Evolutionary conservation across 2,329 filamentous ascomycete genomes (phyloP).

Genomic region (Ophiostoma montium): DNA sequence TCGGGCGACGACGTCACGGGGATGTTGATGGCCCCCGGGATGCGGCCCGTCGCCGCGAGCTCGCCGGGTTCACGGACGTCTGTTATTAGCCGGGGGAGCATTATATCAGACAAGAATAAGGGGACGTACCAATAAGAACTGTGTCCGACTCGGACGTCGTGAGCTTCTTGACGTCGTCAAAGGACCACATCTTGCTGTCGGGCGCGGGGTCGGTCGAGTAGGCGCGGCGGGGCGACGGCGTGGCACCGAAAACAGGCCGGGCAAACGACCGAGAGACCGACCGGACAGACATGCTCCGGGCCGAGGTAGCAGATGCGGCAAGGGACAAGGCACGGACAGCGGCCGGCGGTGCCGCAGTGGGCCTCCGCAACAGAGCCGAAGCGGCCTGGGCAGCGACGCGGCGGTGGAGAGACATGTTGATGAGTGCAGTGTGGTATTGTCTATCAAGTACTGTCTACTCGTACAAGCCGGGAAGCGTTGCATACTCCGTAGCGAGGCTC

Average conservation of each 20-base stretch:
- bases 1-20: conserved; percentile 67
- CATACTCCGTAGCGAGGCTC: no score
- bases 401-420: not conserved
- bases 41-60: conserved; percentile 48
- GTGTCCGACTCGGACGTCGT: conserved; percentile 20
- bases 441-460: not conserved
- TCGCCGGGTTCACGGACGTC: conserved; percentile 64
- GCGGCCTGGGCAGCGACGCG: conserved; percentile 1
- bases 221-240: conserved; percentile 8
- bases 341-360: not conserved
- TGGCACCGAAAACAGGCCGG: not conserved
- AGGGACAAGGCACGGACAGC: not conserved
- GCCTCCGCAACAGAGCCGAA: conserved; percentile 4
- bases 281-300: not conserved
- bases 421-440: not conserved
- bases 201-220: conserved; percentile 17
- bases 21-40: conserved; percentile 72
- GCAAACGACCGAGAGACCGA: not conserved
- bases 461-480: not conserved
- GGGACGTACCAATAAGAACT: conserved; percentile 32
- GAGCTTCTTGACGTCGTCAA: conserved; percentile 32
- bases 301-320: not conserved
- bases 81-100: conserved; percentile 13
- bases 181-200: conserved; percentile 31
- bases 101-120: not conserved